Evolutionary conservation across 108 stramenopile genomes (phyloP).

Genomic region (Pseudonitzschia multistriata): DNA sequence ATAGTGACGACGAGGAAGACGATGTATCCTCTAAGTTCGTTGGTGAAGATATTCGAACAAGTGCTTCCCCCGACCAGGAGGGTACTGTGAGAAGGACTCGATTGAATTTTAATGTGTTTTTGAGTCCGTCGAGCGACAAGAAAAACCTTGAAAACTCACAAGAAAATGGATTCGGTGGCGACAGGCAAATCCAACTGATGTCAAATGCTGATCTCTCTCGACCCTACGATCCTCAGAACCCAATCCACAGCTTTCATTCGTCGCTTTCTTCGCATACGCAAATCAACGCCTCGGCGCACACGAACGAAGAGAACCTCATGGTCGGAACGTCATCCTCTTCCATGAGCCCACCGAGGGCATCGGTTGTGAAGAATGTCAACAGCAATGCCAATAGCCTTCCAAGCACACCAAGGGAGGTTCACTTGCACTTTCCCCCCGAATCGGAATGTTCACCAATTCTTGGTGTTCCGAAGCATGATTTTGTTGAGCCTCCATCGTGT

Average conservation of each 20-base stretch:
- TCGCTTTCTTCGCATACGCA: conserved; percentile 28
- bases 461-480: conserved; percentile 21
- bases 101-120: conserved; percentile 58
- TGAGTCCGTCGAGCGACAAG: conserved; percentile 29
- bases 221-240: conserved; percentile 21
- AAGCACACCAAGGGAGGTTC: conserved; percentile 34
- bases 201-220: conserved; percentile 19
- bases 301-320: conserved; percentile 17
- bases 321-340: neutral
- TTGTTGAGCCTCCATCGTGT: neutral
- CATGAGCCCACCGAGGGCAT: conserved; percentile 1
- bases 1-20: conserved; percentile 38
- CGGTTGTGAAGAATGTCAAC: neutral
- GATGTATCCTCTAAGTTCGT: conserved; percentile 13
- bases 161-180: conserved; percentile 16
- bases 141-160: neutral
- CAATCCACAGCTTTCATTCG: conserved; percentile 35
- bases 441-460: conserved; percentile 54
- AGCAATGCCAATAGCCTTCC: neutral
- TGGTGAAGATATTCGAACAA: neutral
- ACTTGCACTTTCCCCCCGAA: conserved; percentile 44
- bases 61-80: neutral
- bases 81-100: conserved; percentile 45
- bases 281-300: conserved; percentile 14
- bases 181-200: conserved; percentile 2